Evolutionary conservation across 257 asterid genomes (phyloP).

Genomic region (Solanum tarapatanum): DNA sequence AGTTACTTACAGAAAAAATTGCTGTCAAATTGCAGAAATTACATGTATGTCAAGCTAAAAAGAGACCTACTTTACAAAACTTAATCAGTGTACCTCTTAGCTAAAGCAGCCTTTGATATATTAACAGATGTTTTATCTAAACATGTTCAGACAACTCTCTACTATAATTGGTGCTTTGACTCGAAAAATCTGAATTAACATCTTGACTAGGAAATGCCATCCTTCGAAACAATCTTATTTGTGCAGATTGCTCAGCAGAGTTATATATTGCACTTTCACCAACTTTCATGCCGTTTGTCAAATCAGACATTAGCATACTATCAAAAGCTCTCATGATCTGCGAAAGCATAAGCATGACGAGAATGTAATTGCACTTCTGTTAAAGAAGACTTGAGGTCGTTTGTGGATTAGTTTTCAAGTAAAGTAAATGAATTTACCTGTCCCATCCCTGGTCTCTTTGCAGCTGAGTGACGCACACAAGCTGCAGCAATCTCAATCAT

Average conservation of each 20-base stretch:
- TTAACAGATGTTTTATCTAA: neutral
- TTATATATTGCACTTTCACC: slow-evolving; percentile 69
- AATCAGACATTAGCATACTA: slow-evolving; percentile 42
- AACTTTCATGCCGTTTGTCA: slow-evolving; percentile 75
- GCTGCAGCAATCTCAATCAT: slow-evolving; percentile 85
- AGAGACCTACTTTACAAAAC: slow-evolving; percentile 12
- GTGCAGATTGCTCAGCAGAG: slow-evolving; percentile 77
- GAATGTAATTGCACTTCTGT: neutral
- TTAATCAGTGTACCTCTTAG: slow-evolving; percentile 12
- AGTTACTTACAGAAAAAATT: slow-evolving; percentile 26
- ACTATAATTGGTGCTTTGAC: slow-evolving; percentile 27
- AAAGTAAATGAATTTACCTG: slow-evolving; percentile 37
- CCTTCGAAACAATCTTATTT: slow-evolving; percentile 62
- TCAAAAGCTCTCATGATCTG: slow-evolving; percentile 90
- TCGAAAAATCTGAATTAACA: slow-evolving; percentile 53
- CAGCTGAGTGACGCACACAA: slow-evolving; percentile 82
- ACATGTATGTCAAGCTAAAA: slow-evolving; percentile 12
- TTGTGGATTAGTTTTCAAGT: neutral
- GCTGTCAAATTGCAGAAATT: neutral
- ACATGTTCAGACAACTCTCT: neutral
- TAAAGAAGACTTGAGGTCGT: neutral
- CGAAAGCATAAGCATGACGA: neutral
- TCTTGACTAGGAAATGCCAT: slow-evolving; percentile 81
- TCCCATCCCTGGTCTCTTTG: slow-evolving; percentile 86
- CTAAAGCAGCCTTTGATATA: neutral